Evolutionary conservation across 208 protist genomes (phyloP), one percentile per base, ranked within the genome.

Genomic region (Leishmania arabica): DNA sequence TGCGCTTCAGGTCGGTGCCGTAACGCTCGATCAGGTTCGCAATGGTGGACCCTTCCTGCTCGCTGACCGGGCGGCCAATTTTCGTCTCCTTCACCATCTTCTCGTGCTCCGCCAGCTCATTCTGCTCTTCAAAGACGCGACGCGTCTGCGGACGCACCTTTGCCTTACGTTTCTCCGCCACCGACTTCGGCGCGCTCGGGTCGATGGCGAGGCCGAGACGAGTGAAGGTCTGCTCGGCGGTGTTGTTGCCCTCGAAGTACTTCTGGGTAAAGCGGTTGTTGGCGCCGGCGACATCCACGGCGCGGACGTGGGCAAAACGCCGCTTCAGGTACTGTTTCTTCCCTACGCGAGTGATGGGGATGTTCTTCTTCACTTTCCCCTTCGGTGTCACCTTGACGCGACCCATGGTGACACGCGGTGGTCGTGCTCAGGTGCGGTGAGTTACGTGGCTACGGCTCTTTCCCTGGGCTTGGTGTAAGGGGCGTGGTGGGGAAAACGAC

Each of bases 251-350:
- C 45, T 93, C 80, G 76, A 95, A 92, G 83, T 97, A 95, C 82
- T 95, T 93, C 80, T 94, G 88, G 24, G 93, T 97, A 68, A 95
- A 92, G 56, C 79, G 71, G 82, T 97, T 97, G 84, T 97, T 89
- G 9, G 85, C 77, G 27, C 93, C 93, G 21, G 93, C 93, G 6
- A 90, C 84, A 75, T 97, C 92, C 49, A 95, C 87, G 42, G 81
- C 85, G 58, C 90, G 92, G 40, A 94, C 85, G 78, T 94, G 91
- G 24, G 92, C 92, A 70, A 97, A 97, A 56, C 93, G 92, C 27
- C 93, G 92, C 82, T 93, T 94, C 42, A 95, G 80, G 77, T 97
- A 97, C 82, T 97, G 92, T 81, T 92, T 92, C 82, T 93, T 92
- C 34, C 93, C 93, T n/a, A 95, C 77, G 27, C 92, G 89, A 0